A percentile compares a stretch with the other conserved stretches of the same genome.
These are phyloP conservation scores for Chaetomium fimeti DNA, from an alignment of 495 filamentous ascomycete genomes.

Conservation along the genomic window DNA sequence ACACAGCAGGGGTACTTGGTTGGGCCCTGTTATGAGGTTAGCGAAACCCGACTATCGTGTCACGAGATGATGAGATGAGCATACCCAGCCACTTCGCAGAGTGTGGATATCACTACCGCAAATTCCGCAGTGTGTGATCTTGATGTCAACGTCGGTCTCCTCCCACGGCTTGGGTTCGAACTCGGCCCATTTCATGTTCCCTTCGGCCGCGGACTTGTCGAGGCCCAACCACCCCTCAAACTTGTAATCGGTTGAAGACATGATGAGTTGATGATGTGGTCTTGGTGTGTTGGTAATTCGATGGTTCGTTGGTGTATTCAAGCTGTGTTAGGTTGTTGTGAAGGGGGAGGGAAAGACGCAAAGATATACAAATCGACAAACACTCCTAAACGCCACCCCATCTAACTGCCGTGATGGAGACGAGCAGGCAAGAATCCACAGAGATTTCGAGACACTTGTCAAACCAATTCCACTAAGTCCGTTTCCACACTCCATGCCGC, in stretches of 20 bases:
- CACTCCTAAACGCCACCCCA: not conserved
- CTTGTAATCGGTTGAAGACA: constrained; percentile 40
- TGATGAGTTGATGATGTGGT: constrained; percentile 13
- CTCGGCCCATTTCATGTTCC: constrained; percentile 67
- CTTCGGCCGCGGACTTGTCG: constrained; percentile 56
- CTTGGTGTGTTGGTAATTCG: too few species aligned
- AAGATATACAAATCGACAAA: not conserved
- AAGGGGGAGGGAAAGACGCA: not conserved
- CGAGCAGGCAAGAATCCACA: not conserved
- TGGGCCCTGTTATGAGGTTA: constrained; percentile 42
- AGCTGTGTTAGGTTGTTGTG: too few species aligned
- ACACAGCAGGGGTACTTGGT: constrained; percentile 71
- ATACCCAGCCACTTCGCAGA: constrained; percentile 67
- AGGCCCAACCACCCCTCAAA: constrained; percentile 84
- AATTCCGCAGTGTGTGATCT: constrained; percentile 79
- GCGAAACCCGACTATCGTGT: not conserved
- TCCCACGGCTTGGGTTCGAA: constrained; percentile 78
- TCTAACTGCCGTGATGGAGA: not conserved
- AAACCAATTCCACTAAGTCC: not conserved
- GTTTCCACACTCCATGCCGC: not conserved
- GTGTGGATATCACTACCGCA: constrained; percentile 80
- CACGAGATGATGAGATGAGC: not conserved
- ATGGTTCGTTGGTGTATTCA: too few species aligned
- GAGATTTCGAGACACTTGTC: not conserved
- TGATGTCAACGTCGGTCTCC: constrained; percentile 74